Evolutionary conservation across 2,329 filamentous ascomycete species (phyloP).

Genomic region (Neophaeococcomyces aloes): DNA sequence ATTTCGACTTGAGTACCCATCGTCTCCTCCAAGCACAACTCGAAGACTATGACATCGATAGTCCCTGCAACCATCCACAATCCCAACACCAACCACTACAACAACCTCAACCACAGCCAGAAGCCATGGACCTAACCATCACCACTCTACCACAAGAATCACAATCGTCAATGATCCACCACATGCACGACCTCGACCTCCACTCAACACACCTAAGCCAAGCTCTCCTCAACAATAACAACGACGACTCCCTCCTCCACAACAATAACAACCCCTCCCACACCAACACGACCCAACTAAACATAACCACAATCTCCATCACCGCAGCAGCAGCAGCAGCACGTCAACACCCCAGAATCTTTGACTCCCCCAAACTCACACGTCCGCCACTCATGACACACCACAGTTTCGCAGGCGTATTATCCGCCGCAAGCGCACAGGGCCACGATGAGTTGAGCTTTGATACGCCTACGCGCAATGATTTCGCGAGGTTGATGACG

Average conservation of each 20-base stretch:
- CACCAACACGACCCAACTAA: too few relatives aligned
- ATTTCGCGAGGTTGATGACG: conserved; percentile 3
- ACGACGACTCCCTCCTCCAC: too few relatives aligned
- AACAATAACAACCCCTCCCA: too few relatives aligned
- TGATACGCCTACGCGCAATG: conserved; percentile 4
- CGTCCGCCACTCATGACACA: conserved; percentile 7
- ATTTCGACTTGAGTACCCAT: conserved; percentile 17
- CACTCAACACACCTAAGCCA: conserved; percentile 3
- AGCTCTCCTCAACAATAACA: background rate
- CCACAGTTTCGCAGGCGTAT: conserved; percentile 9
- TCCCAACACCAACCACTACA: background rate
- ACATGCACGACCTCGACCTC: conserved; percentile 6
- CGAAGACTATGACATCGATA: conserved; percentile 1
- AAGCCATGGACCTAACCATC: background rate
- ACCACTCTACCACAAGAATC: background rate
- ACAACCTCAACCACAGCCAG: background rate
- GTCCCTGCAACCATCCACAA: background rate
- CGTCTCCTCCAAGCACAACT: conserved; percentile 18
- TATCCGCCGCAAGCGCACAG: background rate
- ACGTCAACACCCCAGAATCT: background rate
- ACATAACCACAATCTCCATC: background rate
- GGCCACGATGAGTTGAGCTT: background rate
- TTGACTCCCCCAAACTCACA: background rate
- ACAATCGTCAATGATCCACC: conserved; percentile 2
- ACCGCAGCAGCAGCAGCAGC: background rate